Evolutionary conservation across 768 basidiomycete species (phyloP).

Genomic region (Phaffia tasmanica): DNA sequence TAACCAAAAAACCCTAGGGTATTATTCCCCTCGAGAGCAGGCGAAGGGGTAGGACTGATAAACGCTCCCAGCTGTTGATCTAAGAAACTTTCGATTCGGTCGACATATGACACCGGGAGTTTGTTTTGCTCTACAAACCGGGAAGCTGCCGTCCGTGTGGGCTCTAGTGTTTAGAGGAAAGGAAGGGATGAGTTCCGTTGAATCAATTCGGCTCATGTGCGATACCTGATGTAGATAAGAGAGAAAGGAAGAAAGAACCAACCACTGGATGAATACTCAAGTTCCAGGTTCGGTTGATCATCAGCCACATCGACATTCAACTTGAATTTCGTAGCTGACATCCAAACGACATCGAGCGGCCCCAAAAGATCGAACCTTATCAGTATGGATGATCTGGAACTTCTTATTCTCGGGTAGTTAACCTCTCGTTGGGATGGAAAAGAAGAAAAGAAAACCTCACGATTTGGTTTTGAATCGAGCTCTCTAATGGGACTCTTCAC

Average conservation of each 20-base stretch:
- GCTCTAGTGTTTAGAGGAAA: slow-evolving; percentile 26
- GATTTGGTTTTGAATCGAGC: background rate
- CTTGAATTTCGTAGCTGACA: slow-evolving; percentile 19
- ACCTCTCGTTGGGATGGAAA: background rate
- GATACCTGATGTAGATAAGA: background rate
- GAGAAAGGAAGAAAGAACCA: slow-evolving; percentile 14
- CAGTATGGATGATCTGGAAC: background rate
- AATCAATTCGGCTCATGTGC: background rate
- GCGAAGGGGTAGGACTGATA: background rate
- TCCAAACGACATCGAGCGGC: too few species aligned
- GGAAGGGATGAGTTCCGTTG: background rate
- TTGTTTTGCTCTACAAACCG: slow-evolving; percentile 31
- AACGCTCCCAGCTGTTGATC: background rate
- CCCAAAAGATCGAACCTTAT: too few species aligned
- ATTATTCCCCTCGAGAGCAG: slow-evolving; percentile 3
- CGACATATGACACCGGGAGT: slow-evolving; percentile 32
- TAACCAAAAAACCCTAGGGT: background rate
- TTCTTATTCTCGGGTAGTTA: background rate
- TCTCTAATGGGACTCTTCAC: slow-evolving; percentile 21
- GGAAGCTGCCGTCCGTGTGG: slow-evolving; percentile 28
- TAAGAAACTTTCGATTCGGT: slow-evolving; percentile 33
- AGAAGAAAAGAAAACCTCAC: slow-evolving; percentile 1
- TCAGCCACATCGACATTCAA: slow-evolving; percentile 36
- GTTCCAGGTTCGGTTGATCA: slow-evolving; percentile 30
- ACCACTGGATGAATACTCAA: slow-evolving; percentile 27